A percentile compares a stretch with the other conserved stretches of the same genome.
phyloP scores from a whole-genome alignment of 371 early-diverging fungal species.

The Zychaea mexicana region DNA sequence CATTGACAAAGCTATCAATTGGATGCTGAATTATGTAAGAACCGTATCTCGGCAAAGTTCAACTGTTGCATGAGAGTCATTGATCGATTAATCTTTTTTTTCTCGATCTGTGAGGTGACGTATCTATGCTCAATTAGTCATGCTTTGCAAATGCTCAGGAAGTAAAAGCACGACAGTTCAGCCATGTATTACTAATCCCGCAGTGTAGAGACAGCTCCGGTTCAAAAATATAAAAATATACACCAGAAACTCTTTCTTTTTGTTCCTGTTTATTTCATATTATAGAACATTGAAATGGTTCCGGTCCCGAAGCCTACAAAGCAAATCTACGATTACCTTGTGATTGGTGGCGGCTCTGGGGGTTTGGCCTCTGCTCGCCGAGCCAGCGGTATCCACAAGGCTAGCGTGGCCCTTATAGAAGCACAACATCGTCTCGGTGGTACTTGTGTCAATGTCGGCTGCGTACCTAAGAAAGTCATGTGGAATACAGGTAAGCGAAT shows the following conservation, averaged over 20 bases:
- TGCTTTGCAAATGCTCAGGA: no score
- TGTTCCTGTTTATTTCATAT: background rate
- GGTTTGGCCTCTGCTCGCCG: conserved; percentile 92
- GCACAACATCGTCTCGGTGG: conserved; percentile 83
- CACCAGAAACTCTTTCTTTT: background rate
- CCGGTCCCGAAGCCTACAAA: conserved; percentile 20
- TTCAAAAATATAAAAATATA: background rate
- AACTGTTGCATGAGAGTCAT: no score
- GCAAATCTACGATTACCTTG: conserved; percentile 82
- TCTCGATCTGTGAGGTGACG: no score
- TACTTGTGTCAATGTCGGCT: conserved; percentile 97
- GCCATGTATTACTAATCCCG: background rate
- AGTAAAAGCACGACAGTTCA: background rate
- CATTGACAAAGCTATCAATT: no score
- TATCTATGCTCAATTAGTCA: no score
- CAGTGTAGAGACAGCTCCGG: background rate
- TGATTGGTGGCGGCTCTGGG: conserved; percentile 90
- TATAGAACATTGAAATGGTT: conserved; percentile 10
- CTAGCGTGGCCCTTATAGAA: conserved; percentile 91
- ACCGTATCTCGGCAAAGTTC: no score
- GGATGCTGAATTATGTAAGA: no score
- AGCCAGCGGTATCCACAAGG: conserved; percentile 86
- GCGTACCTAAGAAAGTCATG: conserved; percentile 99
- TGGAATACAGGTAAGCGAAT: conserved; percentile 79
- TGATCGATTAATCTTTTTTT: no score